Evolutionary conservation across 2,329 filamentous ascomycete species (phyloP), one percentile per base, ranked within the genome.

Genomic region (Diaporthe sp.): DNA sequence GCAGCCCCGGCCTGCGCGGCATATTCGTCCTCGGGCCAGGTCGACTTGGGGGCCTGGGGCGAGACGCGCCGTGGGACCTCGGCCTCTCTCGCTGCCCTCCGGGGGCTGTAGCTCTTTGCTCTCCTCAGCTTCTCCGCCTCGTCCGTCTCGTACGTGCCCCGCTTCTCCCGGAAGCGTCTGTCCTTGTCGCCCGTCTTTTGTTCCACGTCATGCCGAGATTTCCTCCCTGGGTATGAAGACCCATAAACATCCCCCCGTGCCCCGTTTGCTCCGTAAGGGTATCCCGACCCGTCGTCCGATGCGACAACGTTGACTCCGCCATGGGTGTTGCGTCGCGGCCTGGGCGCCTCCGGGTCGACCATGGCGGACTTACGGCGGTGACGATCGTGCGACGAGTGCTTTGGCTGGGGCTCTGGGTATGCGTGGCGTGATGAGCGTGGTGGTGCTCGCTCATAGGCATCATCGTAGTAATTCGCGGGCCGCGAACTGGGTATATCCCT

Each of bases 41-140:
- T 15, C 28, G 72, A 57, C 72, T 68, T 76, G 49, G 73, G 39
- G 3, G 68, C 73, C 44, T 69, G 65, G 3, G 75, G 73, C 13
- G 75, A 76, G 13, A 42, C 53, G 4, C 57, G 37, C 13, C 59
- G 51, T 25, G 73, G 59, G 2, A 67, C 53, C 37, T 76, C 72
- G 17, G 57, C 42, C 57, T 76, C 71, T 44, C 74, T 74, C 4
- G 65, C 72, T 28, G 72, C 73, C 46, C 75, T 53, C 42, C 58
- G 34, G 1, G 75, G 75, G 57, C 75, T 77, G 61, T 77, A 53
- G 69, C 75, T 77, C 69, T 75, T 77, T 51, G 75, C 62, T 4
- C 75, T 53, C 10, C 69, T 46, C 49, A 77, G n/a, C 19, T 62
- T 73, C 46, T 69, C 44, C 2, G 73, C 75, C 62, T 75, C 75